phyloP scores from a whole-genome alignment of 2,329 filamentous ascomycete genomes.

The Penicillium nordicum region DNA sequence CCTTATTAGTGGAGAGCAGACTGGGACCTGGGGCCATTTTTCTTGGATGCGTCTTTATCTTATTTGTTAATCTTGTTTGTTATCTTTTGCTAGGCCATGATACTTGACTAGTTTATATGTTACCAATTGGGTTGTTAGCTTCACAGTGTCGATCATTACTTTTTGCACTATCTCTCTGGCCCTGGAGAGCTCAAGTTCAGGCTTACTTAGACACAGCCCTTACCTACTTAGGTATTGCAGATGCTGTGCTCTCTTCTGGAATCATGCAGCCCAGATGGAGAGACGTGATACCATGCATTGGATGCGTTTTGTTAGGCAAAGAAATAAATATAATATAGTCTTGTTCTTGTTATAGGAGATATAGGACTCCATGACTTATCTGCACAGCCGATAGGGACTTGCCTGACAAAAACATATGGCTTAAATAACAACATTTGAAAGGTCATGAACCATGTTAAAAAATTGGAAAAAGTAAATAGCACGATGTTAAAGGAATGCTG shows the following conservation, averaged over 20 bases:
- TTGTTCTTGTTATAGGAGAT: not conserved
- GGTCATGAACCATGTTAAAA: no score
- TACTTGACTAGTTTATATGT: not conserved
- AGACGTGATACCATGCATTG: not conserved
- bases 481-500: not conserved
- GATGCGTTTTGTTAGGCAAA: not conserved
- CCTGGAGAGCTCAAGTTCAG: no score
- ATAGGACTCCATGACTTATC: not conserved
- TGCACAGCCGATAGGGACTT: no score
- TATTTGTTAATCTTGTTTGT: not conserved
- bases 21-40: not conserved
- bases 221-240: not conserved
- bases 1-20: not conserved
- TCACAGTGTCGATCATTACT: no score
- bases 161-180: no score
- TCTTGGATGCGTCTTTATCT: not conserved
- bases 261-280: not conserved
- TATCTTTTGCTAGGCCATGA: not conserved
- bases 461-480: not conserved
- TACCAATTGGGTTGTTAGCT: no score
- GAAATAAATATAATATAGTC: not conserved
- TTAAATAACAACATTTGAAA: not conserved
- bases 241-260: slow-evolving; percentile 2
- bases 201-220: no score
- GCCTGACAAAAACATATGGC: not conserved